Base-by-base conservation (phyloP, 2,329 filamentous ascomycete genomes). In the Lomentospora prolificans region DNA sequence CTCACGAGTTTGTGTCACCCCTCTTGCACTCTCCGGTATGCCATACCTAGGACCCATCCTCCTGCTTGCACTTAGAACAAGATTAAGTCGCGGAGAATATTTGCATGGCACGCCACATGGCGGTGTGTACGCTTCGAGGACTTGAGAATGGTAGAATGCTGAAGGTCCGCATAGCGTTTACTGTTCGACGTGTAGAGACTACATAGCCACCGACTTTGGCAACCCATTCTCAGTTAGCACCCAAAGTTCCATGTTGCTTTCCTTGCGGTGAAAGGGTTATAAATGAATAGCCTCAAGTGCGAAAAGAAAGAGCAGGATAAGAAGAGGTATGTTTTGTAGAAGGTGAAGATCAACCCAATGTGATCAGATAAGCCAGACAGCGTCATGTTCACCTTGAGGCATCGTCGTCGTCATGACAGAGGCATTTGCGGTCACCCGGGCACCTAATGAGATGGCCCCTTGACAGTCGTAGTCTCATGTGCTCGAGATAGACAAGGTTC, bases 191-290 rank as follows among this genome's bases (percentile, higher is more conserved):
- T 48, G 44, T 19, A 48, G 44, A 48, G n/a, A 22, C 17, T 48
- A 48, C 44, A 19, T 48, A 48, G 44, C 44, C 44, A 48, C 22
- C 44, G 44, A 25, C 44, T 48, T 48, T 19, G 44, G 44, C 44
- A 25, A n/a, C n/a, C 24, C 17, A 19, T 48, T 48, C 44, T 48
- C 22, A n/a, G 10, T 25, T 48, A 27, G 44, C 36, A 7, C 22
- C 6, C 17, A 22, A 12, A 33, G 12, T 12, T 12, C 30, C 30
- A 33, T 33, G 30, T 25, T 27, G 17, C 44, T 19, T 48, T 48
- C 22, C n/a, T 10, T 48, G 44, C 44, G 22, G 44, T 25, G 44
- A 48, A 25, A 22, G 22, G 12, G 4, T 4, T 7, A 41, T 17
- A 12, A 17, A 14, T 41, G 9, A 17, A 19, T 14, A 41, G 19